Base-by-base conservation (phyloP, 2,329 filamentous ascomycete genomes). In the Microdochium nivale region DNA sequence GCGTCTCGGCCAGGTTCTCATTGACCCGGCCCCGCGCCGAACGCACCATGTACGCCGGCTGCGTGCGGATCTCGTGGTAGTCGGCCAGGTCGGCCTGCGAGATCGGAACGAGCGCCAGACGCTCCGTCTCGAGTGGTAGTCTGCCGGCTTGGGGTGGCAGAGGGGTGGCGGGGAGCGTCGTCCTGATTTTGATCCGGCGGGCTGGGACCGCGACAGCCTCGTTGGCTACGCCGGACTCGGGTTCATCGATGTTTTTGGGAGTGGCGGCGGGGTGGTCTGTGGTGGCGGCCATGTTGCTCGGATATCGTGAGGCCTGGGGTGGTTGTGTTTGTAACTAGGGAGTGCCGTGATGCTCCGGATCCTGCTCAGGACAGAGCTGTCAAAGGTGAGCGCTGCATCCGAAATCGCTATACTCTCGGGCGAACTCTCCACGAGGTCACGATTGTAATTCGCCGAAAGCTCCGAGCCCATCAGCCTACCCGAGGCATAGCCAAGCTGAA, bases 11-110 rank as follows among this genome's bases (percentile, higher is more conserved):
- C 35, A 49, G 47, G 49, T 57, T 50, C 57, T 55, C 24, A 61
- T 68, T 53, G 35, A 35, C 27, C 40, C 37, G 35, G 63, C 56
- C 58, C 65, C 49, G 48, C 21, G 23, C 51, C 62, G 71, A 73
- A 61, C 69, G 72, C 55, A 66, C 65, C 72, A 75, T 75, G 30
- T 72, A 67, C 49, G 70, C 67, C n/a, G 63, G 60, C 52, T 69
- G 51, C 23, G 61, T 65, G 47, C 73, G 67, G 55, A 75, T 67
- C 11, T 67, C 59, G 47, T 71, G 55, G 24, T 71, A 53, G 47
- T 67, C 65, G 25, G 60, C 60, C 1, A 67, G 66, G 59, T 74
- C 70, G 19, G 67, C 63, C 32, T 67, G 56, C n/a, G 52, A 54
- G 47, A 73, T 54, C 24, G 70, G 70, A 44, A 71, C 60, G 35